A percentile compares a stretch with the other conserved stretches of the same genome.
phyloP scores from a whole-genome alignment of 2,329 filamentous ascomycete genomes.

The Calonectria pseudoturangicola region DNA sequence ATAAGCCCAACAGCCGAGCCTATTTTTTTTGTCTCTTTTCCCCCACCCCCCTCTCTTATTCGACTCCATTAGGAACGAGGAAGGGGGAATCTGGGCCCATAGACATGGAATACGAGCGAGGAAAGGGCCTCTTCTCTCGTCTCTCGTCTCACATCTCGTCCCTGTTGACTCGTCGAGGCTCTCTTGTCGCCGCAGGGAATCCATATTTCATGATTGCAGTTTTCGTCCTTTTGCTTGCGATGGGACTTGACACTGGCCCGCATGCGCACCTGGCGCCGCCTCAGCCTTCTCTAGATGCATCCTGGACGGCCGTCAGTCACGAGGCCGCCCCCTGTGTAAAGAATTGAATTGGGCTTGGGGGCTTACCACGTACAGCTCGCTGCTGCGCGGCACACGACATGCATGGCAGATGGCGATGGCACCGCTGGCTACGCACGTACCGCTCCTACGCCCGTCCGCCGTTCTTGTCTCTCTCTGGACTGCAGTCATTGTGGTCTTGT shows the following conservation, averaged over 20 bases:
- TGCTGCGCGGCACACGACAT: conserved; percentile 27
- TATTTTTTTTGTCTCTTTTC: not conserved
- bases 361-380: conserved; percentile 22
- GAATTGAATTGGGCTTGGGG: conserved; percentile 26
- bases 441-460: conserved; percentile 23
- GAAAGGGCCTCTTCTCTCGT: conserved; percentile 21
- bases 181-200: conserved; percentile 4
- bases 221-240: conserved; percentile 21
- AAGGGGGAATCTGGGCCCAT: not conserved
- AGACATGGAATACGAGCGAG: conserved; percentile 14
- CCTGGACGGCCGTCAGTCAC: conserved; percentile 39
- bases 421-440: conserved; percentile 27
- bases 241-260: conserved; percentile 18
- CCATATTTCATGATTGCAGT: conserved; percentile 23
- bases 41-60: conserved; percentile 7
- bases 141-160: not conserved
- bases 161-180: not conserved
- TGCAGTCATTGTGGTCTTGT: conserved; percentile 15
- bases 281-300: conserved; percentile 19
- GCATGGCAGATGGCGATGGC: conserved; percentile 34
- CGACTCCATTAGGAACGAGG: not conserved
- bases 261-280: conserved; percentile 10
- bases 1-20: conserved; percentile 21
- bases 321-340: conserved; percentile 25
- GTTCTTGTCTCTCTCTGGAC: conserved; percentile 20